Evolutionary conservation across 208 protist genomes (phyloP), one percentile per base, ranked within the genome.

Genomic region (Trypanosoma brucei): DNA sequence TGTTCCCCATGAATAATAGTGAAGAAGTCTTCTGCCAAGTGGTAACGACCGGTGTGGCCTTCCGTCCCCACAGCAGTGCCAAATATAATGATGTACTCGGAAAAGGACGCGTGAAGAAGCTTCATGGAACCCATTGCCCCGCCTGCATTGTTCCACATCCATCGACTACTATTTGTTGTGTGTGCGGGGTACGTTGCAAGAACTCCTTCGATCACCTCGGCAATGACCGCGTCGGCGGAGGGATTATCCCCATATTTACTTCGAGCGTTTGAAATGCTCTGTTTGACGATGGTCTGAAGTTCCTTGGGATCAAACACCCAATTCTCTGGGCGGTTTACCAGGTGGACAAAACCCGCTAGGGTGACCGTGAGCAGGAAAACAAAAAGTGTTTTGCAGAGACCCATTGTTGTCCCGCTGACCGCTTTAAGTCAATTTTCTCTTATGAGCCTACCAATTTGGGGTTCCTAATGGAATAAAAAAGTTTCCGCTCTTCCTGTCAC

Each of bases 31-130:
- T 93, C 88, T 11, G 84, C 82, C 63, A 86, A 83, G 11, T 64
- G 55, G 66, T 84, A 86, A 36, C 91, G 86, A 52, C 93, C 93
- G 11, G 82, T 86, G 86, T 96, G 87, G 33, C 91, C 93, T 62
- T 97, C 84, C 3, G 93, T 96, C 31, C 93, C 90, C 11, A 91
- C 72, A 3, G 85, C 48, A 1, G 91, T 88, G 54, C 90, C 93
- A 62, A 97, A 97, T 57, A 97, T 92, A 62, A 97, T 96, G 54
- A 97, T 51, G 79, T 96, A 95, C 81, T 97, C 88, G 11, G 88
- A 91, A 64, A 96, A 81, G 61, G 92, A 97, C 73, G 76, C 84
- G 70, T 93, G 88, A 53, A 93, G 81, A 34, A 96, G 83, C 50
- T 81, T 91, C 88, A 96, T 95, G 34, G 79, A 73, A 55, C 93